Base-by-base conservation (phyloP, 805 yeast species). In the Yamadazyma akitaensis region DNA sequence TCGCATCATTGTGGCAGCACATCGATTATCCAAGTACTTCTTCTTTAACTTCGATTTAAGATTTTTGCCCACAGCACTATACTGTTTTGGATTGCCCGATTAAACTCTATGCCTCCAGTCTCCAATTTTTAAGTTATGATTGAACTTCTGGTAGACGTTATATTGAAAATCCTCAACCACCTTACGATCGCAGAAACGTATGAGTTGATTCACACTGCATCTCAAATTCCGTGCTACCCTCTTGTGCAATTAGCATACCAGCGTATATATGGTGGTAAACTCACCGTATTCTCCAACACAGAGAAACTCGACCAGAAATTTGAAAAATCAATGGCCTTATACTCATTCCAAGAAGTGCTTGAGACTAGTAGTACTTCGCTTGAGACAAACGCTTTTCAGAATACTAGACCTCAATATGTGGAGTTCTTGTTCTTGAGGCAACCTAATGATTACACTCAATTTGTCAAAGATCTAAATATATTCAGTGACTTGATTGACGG, bases 371-470 rank as follows among this genome's bases (percentile, higher is more conserved):
- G 47, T 19, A 41, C 43, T 25, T 10, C 18, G 3, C 31, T 49
- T 5, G 53, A 54, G 31, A 18, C 40, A 18, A 25, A 17, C 10
- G 33, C 50, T 5, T 59, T 61, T 36, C 42, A 28, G 19, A 40
- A 14, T 13, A 53, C 59, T 18, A 40, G 64, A 19, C 65, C 66
- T 10, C 50, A 55, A 34, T 40, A 28, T 13, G 40, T 62, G 6
- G 58, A 59, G 37, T 61, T 62, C 39, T 44, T 53, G n/a, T 60
- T 61, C 47, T 40, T 49, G 13, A 42, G 65, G 24, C 50, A 46
- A 25, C 52, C 56, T 13, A 58, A 55, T 25, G 67, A 62, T 43
- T 61, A 60, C 44, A 44, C 48, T n/a, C 42, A 39, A 2, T 62
- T 58, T 42, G 53, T 59, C 5, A 47, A 47, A 5, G 57, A 58